Conservation (phyloP, 2,329 filamentous ascomycete species). For the Talaromyces sp. region DNA sequence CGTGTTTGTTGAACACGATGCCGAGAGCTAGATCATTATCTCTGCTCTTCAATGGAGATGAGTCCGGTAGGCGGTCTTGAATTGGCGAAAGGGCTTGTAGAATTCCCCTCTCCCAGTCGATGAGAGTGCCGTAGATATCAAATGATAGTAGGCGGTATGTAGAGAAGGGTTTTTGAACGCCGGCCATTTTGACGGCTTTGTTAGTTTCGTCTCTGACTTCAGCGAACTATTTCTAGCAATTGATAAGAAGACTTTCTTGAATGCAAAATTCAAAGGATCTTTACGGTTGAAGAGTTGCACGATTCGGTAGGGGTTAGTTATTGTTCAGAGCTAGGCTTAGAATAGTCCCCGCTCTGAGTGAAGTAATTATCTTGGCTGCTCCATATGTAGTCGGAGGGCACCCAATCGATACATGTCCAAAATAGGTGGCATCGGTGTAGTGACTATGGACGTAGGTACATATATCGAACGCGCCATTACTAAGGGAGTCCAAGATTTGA, state of each 20-base stretch:
- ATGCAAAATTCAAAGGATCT: background rate
- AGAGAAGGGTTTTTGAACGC: constrained; percentile 22
- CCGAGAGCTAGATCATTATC: constrained; percentile 43
- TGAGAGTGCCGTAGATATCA: constrained; percentile 76
- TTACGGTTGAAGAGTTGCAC: background rate
- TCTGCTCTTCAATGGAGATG: constrained; percentile 36
- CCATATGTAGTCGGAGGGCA: background rate
- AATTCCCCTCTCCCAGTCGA: constrained; percentile 75
- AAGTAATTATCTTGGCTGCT: constrained; percentile 1
- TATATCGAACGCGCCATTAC: background rate
- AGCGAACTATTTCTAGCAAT: background rate
- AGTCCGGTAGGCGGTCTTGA: constrained; percentile 41
- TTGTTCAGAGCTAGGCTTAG: no score
- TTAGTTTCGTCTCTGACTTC: background rate
- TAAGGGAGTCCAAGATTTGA: background rate
- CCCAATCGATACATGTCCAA: background rate
- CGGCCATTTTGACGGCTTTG: background rate
- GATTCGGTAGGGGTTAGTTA: no score
- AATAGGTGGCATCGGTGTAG: background rate
- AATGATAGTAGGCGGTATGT: constrained; percentile 62
- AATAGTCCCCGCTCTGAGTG: background rate
- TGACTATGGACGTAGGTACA: no score
- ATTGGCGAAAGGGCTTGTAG: constrained; percentile 51
- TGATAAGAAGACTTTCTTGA: background rate
- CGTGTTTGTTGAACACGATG: constrained; percentile 48